A percentile compares a stretch with the other conserved stretches of the same genome.
Evolutionary conservation across 2,329 filamentous ascomycete species (phyloP).

Genomic region (Cladosporium sp.): DNA sequence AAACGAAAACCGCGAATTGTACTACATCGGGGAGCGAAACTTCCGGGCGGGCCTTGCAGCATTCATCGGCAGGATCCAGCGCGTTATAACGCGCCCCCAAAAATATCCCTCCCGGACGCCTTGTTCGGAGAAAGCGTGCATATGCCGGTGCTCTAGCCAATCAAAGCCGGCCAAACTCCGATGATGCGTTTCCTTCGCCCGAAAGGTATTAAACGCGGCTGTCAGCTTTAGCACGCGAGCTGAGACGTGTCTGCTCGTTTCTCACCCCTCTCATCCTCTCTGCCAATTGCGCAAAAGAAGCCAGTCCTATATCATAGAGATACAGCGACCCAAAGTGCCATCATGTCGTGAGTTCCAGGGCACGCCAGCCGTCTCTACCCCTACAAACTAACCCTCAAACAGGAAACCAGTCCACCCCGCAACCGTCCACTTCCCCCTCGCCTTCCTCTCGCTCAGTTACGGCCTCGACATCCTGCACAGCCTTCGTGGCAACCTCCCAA

Average conservation of each 20-base stretch:
- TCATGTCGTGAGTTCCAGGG: constrained; percentile 7
- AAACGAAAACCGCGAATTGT: too few relatives aligned
- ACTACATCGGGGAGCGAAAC: too few relatives aligned
- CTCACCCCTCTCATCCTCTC: not conserved
- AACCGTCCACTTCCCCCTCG: constrained; percentile 43
- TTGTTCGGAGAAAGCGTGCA: constrained; percentile 7
- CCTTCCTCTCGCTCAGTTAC: constrained; percentile 38
- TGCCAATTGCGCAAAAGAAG: not conserved
- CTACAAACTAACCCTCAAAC: constrained; percentile 1
- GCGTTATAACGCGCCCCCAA: not conserved
- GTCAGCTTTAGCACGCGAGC: constrained; percentile 2
- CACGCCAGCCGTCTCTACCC: not conserved
- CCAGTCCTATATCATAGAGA: not conserved
- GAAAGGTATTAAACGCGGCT: constrained; percentile 9
- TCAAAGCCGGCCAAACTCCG: constrained; percentile 5
- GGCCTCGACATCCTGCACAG: constrained; percentile 37
- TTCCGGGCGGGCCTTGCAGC: too few relatives aligned
- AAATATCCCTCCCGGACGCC: constrained; percentile 8
- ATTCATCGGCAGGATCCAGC: too few relatives aligned
- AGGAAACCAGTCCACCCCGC: constrained; percentile 41
- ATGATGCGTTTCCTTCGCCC: constrained; percentile 3
- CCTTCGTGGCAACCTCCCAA: constrained; percentile 28
- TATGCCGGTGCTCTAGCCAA: constrained; percentile 3
- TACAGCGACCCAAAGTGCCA: not conserved
- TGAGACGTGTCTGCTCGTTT: constrained; percentile 2